A percentile compares a stretch with the other conserved stretches of the same genome.
phyloP scores from a whole-genome alignment of 2,329 filamentous ascomycete genomes.

The Aureobasidium pullulans region DNA sequence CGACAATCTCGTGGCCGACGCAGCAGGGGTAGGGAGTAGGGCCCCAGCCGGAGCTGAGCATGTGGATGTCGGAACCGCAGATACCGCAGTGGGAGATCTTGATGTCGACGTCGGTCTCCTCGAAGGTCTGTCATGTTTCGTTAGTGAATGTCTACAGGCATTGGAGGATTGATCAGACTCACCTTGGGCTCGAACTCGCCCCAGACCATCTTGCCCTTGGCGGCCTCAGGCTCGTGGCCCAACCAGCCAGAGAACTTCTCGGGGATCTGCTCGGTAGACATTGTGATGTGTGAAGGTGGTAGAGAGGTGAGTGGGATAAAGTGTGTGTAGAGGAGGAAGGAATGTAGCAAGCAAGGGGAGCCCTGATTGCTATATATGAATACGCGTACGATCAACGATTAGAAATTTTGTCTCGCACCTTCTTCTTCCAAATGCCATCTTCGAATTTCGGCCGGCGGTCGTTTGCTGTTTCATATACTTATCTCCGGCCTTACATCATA shows the following conservation, averaged over 20 bases:
- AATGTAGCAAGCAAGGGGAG: background rate
- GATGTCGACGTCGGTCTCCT: slow-evolving; percentile 34
- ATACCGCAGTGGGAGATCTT: slow-evolving; percentile 34
- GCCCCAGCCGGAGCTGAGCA: slow-evolving; percentile 32
- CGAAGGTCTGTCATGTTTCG: slow-evolving; percentile 31
- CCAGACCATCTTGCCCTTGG: slow-evolving; percentile 49
- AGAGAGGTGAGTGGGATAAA: background rate
- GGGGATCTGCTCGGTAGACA: slow-evolving; percentile 24
- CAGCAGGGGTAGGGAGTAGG: slow-evolving; percentile 30
- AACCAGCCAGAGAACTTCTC: slow-evolving; percentile 53
- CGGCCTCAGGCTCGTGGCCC: slow-evolving; percentile 42
- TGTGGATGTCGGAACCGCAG: slow-evolving; percentile 26
- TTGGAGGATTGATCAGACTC: slow-evolving; percentile 17
- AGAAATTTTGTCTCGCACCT: background rate
- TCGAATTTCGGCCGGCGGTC: slow-evolving; percentile 8
- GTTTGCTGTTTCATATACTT: slow-evolving; percentile 1
- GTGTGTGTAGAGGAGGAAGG: background rate
- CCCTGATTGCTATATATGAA: background rate
- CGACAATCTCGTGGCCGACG: slow-evolving; percentile 23
- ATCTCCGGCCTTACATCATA: slow-evolving; percentile 5
- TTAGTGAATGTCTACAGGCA: background rate
- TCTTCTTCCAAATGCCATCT: background rate
- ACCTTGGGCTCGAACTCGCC: slow-evolving; percentile 38
- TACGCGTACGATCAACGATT: background rate
- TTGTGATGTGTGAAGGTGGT: slow-evolving; percentile 12